A percentile compares a stretch with the other conserved stretches of the same genome.
These are phyloP conservation scores for Psilocybe cyanescens DNA, from an alignment of 768 basidiomycete species.

Conservation along the genomic window DNA sequence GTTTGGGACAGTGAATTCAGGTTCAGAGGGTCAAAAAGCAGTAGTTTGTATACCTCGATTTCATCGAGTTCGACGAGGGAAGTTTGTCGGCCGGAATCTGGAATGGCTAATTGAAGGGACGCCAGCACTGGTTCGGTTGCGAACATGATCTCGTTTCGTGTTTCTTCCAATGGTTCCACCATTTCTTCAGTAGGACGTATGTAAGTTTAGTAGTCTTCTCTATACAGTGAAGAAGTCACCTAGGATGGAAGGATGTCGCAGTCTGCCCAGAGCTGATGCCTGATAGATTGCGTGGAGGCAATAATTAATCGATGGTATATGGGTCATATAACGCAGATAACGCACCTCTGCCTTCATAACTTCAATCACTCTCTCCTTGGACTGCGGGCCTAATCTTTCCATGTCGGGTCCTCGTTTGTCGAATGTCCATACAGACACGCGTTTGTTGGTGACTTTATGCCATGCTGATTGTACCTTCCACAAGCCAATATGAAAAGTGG, in stretches of 20 bases:
- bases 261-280: slow-evolving; percentile 82
- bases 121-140: slow-evolving; percentile 92
- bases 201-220: slow-evolving; percentile 1
- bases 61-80: slow-evolving; percentile 88
- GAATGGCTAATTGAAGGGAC: slow-evolving; percentile 78
- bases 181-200: slow-evolving; percentile 62
- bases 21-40: not conserved
- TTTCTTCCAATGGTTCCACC: slow-evolving; percentile 97
- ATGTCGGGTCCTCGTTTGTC: slow-evolving; percentile 81
- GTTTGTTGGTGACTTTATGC: slow-evolving; percentile 90
- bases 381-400: slow-evolving; percentile 66
- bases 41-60: slow-evolving; percentile 74
- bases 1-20: not conserved
- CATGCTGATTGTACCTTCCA: slow-evolving; percentile 89
- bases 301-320: not conserved
- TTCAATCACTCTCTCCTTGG: slow-evolving; percentile 78
- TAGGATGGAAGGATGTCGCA: slow-evolving; percentile 93
- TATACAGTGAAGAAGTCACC: slow-evolving; percentile 43
- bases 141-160: slow-evolving; percentile 85
- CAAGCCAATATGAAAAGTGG: slow-evolving; percentile 73
- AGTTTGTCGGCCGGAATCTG: slow-evolving; percentile 57
- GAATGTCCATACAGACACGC: slow-evolving; percentile 90
- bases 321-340: slow-evolving; percentile 15
- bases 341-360: slow-evolving; percentile 89
- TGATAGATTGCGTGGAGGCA: slow-evolving; percentile 28